Evolutionary conservation across 208 protist genomes (phyloP).

Genomic region (Vickermania ingenoplastis): DNA sequence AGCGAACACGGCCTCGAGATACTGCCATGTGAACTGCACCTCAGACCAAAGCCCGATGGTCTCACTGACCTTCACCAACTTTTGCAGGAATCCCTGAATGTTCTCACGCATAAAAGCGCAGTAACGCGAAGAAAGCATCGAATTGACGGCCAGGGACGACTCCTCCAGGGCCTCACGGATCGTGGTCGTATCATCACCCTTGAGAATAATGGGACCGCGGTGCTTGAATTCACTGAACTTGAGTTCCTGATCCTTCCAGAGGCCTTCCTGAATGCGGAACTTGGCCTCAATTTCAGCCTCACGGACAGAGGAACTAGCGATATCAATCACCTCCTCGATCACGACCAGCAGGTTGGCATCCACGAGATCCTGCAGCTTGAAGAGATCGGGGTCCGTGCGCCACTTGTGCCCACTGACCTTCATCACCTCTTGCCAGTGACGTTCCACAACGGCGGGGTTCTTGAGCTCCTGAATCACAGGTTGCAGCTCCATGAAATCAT

Average conservation of each 20-base stretch:
- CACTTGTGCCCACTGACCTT: constrained; percentile 83
- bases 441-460: constrained; percentile 85
- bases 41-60: constrained; percentile 89
- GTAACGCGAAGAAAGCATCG: constrained; percentile 91
- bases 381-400: constrained; percentile 86
- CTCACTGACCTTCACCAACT: constrained; percentile 89
- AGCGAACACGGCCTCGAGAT: constrained; percentile 95
- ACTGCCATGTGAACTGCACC: constrained; percentile 95
- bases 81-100: constrained; percentile 86
- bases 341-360: constrained; percentile 82
- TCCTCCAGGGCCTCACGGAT: constrained; percentile 92
- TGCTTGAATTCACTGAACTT: constrained; percentile 93
- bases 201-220: constrained; percentile 88
- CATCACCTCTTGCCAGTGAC: constrained; percentile 95
- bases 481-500: constrained; percentile 93
- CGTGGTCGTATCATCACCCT: constrained; percentile 83
- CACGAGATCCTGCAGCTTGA: constrained; percentile 92
- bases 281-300: constrained; percentile 95
- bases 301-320: constrained; percentile 89
- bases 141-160: constrained; percentile 90
- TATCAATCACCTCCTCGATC: constrained; percentile 94
- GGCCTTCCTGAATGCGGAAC: constrained; percentile 79
- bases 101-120: constrained; percentile 90
- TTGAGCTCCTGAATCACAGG: constrained; percentile 90
- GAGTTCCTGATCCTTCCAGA: constrained; percentile 92